Base-by-base conservation (phyloP, 1,139 yeast species). In the Diutina siamensis region DNA sequence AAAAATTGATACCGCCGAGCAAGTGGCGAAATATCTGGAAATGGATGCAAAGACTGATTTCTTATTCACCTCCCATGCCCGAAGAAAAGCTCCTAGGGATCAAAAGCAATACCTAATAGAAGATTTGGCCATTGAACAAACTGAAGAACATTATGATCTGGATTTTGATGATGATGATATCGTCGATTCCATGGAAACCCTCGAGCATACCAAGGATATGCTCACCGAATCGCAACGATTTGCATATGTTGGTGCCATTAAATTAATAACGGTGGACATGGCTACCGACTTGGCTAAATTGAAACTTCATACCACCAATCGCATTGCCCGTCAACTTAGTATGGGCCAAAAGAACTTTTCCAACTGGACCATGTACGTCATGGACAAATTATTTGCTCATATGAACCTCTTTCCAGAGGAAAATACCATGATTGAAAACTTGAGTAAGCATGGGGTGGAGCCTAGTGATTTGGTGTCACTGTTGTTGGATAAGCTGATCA, bases 231-330 rank as follows among this genome's bases (percentile, higher is more conserved):
- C 83, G 19, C 97, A 94, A 58, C 81, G 86, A 55, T 84, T 89
- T 53, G 97, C 97, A 3, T 94, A 94, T 57, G 83, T 85, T 4
- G 98, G 97, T 0, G 71, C 92, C 12, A 79, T 84, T 19, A 83
- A 85, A 53, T 72, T 94, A 35, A 72, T 84, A 5, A 73, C 81
- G 47, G 84, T 83, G 35, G 86, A 83, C 25, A 78, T 88, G 84
- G 95, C 95, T 9, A 77, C 87, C 1, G 80, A 79, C 10, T 61
- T 88, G 49, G 92, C 94, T 0, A 67, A 67, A 40, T 58, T 83
- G 28, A 74, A 79, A 48, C 68, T 74, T 25, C 72, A 79, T 3
- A 62, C 72, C 0, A 66, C 80, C 0, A 72, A 69, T 28, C 73
- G 67, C 50, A 67, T 80, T 9, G 78, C 84, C 15, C 77, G 76